These are phyloP conservation scores for Lentinula lateritia DNA, from an alignment of 768 basidiomycete genomes.

Conservation along the genomic window DNA sequence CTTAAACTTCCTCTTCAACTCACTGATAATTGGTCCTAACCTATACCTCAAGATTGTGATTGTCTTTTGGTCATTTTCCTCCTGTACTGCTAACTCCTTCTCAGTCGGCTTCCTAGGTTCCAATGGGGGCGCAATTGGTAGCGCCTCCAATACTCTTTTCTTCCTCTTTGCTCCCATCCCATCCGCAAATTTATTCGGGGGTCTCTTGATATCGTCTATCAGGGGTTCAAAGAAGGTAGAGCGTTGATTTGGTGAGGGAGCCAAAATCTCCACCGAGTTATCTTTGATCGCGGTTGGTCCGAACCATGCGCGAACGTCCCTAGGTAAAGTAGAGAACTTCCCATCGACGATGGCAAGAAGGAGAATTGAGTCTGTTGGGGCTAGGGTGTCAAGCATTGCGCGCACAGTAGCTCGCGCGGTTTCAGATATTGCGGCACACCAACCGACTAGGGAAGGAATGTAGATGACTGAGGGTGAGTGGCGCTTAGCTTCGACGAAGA, in stretches of 20 bases:
- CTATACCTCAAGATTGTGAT: constrained; percentile 82
- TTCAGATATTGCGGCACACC: constrained; percentile 84
- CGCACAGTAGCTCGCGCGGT: constrained; percentile 80
- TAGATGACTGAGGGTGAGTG: constrained; percentile 96
- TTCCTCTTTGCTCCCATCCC: constrained; percentile 62
- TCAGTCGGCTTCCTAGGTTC: constrained; percentile 79
- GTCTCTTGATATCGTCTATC: constrained; percentile 61
- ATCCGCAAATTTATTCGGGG: constrained; percentile 87
- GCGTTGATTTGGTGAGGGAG: constrained; percentile 53
- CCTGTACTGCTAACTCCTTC: constrained; percentile 77
- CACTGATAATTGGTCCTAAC: constrained; percentile 84
- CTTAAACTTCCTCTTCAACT: constrained; percentile 90
- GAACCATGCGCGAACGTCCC: constrained; percentile 90
- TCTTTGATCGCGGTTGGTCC: constrained; percentile 72
- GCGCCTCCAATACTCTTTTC: constrained; percentile 77
- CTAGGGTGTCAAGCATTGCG: constrained; percentile 86
- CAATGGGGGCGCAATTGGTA: constrained; percentile 86
- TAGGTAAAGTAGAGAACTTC: constrained; percentile 57
- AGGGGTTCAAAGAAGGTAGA: constrained; percentile 72
- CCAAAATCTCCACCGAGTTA: constrained; percentile 40
- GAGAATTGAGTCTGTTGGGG: constrained; percentile 91
- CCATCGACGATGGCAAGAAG: constrained; percentile 88
- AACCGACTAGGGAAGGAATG: constrained; percentile 82
- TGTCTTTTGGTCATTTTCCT: constrained; percentile 73
- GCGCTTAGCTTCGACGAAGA: constrained; percentile 95